Base-by-base conservation (phyloP, 352 stramenopile genomes). In the Phytophthora tubulina region DNA sequence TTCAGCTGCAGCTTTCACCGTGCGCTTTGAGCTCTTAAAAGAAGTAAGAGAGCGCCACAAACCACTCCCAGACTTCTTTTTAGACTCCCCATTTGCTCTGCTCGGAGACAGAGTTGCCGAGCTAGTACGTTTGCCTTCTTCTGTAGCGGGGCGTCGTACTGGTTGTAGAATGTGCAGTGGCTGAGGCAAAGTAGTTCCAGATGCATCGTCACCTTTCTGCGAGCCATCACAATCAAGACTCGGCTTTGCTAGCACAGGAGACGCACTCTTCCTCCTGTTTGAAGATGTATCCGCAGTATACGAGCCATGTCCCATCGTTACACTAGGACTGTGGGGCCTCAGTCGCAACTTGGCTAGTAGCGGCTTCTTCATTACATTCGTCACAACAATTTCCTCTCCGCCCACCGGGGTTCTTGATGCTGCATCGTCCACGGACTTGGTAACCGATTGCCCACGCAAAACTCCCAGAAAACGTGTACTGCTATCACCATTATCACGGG, bases 341-440 rank as follows among this genome's bases (percentile, higher is more conserved):
- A 92, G 67, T 3, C 81, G 80, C 11, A 92, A 52, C 51, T 89
- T 90, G 9, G 85, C 70, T 0, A 92, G 63, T 42, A 92, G 32
- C 4, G 85, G 82, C 41, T 69, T 81, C 44, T 84, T 79, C 32
- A 73, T 85, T 3, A 42, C 48, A 63, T 35, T 61, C 57, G 30
- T 44, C 35, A 52, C 36, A 13, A 45, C n/a, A 53, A 44, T 53
- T 60, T 66, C 42, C 3, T 71, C 49, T 31, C 65, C 59, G 7
- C 17, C 27, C n/a, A 41, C 13, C 38, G 46, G 31, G 15, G 15
- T 21, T 17, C 48, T 36, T 51, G 46, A 33, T 17, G 13, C 45
- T 52, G 31, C 15, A 13, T 50, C 46, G 10, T 21, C 14, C 1
- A n/a, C 35, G 6, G 2, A 17, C 0, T 46, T 31, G 36, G 15